phyloP scores from a whole-genome alignment of 176 grass and related monocot genomes.

The Pontederia paniculata region DNA sequence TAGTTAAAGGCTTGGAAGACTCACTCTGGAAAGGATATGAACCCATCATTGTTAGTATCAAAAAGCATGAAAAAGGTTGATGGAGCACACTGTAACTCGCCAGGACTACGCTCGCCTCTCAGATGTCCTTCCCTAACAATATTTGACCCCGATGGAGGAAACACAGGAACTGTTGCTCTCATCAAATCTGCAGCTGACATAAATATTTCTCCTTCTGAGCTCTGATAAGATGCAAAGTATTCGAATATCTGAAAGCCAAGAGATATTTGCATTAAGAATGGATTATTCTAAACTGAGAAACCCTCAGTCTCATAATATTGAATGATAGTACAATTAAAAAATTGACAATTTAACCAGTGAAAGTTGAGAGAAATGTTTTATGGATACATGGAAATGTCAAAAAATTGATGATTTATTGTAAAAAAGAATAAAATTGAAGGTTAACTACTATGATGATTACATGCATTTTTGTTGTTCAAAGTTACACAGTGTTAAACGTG shows the following conservation, averaged over 20 bases:
- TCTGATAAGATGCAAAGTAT: conserved; percentile 69
- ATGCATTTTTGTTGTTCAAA: no score
- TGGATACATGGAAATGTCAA: background rate
- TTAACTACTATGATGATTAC: no score
- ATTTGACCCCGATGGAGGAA: conserved; percentile 85
- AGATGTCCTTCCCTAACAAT: conserved; percentile 55
- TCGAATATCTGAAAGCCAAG: conserved; percentile 58
- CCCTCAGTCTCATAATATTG: background rate
- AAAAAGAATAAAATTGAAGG: background rate
- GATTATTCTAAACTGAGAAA: background rate
- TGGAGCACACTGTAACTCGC: conserved; percentile 65
- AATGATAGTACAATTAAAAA: background rate
- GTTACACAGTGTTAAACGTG: background rate
- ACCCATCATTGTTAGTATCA: conserved; percentile 82
- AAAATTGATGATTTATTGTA: background rate
- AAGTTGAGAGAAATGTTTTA: no score
- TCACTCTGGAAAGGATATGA: conserved; percentile 97
- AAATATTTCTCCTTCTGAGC: conserved; percentile 48
- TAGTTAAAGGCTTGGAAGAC: conserved; percentile 13
- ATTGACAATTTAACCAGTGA: background rate
- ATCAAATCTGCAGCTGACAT: conserved; percentile 84
- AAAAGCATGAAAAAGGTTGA: conserved; percentile 73
- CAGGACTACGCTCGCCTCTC: conserved; percentile 59
- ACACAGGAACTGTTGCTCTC: conserved; percentile 76
- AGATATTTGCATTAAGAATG: conserved; percentile 16